phyloP scores from a whole-genome alignment of 1,284 basidiomycete species.

The Hypsizygus ulmarius region DNA sequence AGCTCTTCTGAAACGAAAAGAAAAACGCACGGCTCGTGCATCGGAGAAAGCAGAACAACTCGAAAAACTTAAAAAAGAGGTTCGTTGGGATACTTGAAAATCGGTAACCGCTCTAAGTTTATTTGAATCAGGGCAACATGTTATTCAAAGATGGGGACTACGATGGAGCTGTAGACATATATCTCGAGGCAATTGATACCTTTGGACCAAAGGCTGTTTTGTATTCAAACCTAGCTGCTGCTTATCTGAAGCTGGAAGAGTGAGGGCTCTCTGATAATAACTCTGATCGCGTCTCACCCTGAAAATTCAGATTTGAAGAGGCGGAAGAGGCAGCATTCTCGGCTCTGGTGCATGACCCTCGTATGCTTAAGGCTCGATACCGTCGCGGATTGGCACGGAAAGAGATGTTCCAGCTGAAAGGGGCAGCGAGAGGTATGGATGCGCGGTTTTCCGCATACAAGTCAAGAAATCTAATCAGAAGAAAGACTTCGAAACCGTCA shows the following conservation, averaged over 20 bases:
- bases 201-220: slow-evolving; percentile 28
- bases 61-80: slow-evolving; percentile 12
- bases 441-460: not conserved
- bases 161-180: slow-evolving; percentile 23
- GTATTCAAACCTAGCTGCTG: slow-evolving; percentile 32
- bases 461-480: not conserved
- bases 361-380: slow-evolving; percentile 31
- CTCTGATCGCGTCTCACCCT: not conserved
- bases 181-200: slow-evolving; percentile 23
- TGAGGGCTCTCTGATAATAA: slow-evolving; percentile 14
- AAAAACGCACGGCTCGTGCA: slow-evolving; percentile 10
- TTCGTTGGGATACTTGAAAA: not conserved
- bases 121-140: slow-evolving; percentile 28
- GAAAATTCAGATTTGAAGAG: slow-evolving; percentile 23
- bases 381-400: slow-evolving; percentile 33
- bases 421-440: slow-evolving; percentile 27
- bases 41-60: slow-evolving; percentile 6
- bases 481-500: slow-evolving; percentile 27
- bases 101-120: not conserved
- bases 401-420: slow-evolving; percentile 18
- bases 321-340: slow-evolving; percentile 28
- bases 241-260: slow-evolving; percentile 32
- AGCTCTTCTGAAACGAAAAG: slow-evolving; percentile 6
- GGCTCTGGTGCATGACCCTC: slow-evolving; percentile 29
- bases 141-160: slow-evolving; percentile 31